These are phyloP conservation scores for Durio zibethinus DNA, from an alignment of 345 rosid genomes.

Conservation along the genomic window DNA sequence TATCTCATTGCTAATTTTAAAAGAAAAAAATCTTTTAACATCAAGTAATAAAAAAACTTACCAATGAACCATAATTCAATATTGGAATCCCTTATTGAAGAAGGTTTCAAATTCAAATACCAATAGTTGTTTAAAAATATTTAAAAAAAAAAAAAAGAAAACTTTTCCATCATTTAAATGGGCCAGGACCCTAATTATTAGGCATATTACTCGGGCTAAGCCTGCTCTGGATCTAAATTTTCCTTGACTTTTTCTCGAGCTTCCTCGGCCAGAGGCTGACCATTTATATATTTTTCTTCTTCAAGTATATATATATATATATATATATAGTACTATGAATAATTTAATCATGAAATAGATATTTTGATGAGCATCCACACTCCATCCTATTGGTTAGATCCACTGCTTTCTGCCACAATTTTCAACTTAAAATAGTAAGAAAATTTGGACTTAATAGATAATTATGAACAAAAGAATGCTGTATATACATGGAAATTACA, in stretches of 20 bases:
- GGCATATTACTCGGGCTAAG: background rate
- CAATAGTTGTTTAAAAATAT: too few species aligned
- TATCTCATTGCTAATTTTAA: too few species aligned
- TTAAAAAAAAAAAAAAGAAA: too few species aligned
- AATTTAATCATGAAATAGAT: background rate
- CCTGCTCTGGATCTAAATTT: background rate
- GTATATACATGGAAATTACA: background rate
- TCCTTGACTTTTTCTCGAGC: background rate
- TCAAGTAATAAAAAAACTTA: too few species aligned
- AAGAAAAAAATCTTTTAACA: too few species aligned
- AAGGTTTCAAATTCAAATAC: too few species aligned
- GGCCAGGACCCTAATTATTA: background rate
- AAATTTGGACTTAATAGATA: background rate
- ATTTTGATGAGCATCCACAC: too few species aligned
- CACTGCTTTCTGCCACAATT: background rate
- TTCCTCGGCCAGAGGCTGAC: background rate
- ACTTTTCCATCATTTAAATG: background rate
- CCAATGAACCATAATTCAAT: too few species aligned
- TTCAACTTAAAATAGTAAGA: background rate
- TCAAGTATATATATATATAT: too few species aligned
- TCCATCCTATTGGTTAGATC: too few species aligned
- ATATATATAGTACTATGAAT: background rate
- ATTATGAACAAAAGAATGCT: background rate
- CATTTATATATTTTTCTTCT: too few species aligned
- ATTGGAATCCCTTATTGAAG: too few species aligned